Conservation (phyloP, 768 basidiomycete genomes). For the Rhodotorula babjevae region DNA sequence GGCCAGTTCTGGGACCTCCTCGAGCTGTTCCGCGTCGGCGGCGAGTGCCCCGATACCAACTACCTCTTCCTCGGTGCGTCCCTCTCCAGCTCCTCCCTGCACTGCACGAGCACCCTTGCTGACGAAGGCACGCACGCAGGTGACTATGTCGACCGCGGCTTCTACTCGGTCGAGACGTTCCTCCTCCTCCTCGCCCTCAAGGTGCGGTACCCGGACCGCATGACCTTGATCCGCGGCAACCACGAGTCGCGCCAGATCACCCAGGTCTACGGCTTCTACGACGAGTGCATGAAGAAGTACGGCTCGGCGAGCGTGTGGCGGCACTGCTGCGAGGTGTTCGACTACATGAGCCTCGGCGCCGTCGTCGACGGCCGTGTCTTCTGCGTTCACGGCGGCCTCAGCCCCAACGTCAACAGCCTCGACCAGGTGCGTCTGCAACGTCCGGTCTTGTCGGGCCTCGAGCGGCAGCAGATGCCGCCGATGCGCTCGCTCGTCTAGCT, state of each 20-base stretch:
- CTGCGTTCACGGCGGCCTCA: constrained; percentile 94
- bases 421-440: constrained; percentile 65
- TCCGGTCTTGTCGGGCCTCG: too few relatives aligned
- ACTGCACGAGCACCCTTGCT: background rate
- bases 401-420: constrained; percentile 75
- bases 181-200: constrained; percentile 90
- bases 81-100: background rate
- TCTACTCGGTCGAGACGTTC: constrained; percentile 95
- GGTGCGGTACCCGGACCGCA: constrained; percentile 90
- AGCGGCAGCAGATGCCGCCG: too few relatives aligned
- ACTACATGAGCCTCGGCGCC: constrained; percentile 88
- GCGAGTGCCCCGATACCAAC: constrained; percentile 48
- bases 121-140: constrained; percentile 53
- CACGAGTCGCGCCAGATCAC: constrained; percentile 97
- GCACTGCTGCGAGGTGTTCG: constrained; percentile 98
- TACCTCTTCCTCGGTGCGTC: constrained; percentile 55
- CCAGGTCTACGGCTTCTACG: constrained; percentile 59
- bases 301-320: constrained; percentile 91
- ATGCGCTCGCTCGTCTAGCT: too few relatives aligned
- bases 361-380: constrained; percentile 96
- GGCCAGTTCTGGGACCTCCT: constrained; percentile 96
- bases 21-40: constrained; percentile 56
- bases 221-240: constrained; percentile 94
- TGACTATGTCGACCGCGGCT: constrained; percentile 96
- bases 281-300: constrained; percentile 95